Evolutionary conservation across 2,329 filamentous ascomycete genomes (phyloP).

Genomic region (Neofusicoccum ribis): DNA sequence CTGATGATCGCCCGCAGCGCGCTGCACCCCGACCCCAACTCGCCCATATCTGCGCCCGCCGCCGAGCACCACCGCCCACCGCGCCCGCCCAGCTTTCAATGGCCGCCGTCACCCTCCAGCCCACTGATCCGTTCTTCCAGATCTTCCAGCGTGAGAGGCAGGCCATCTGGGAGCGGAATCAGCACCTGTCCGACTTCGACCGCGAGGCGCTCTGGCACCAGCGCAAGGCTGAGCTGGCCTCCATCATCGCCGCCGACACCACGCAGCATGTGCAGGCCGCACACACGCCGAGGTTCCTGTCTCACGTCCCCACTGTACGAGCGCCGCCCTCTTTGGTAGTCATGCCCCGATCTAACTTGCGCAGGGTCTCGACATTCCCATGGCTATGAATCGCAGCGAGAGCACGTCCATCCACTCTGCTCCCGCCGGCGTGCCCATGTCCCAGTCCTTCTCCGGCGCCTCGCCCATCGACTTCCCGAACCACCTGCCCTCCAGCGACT

Average conservation of each 20-base stretch:
- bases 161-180: constrained; percentile 36
- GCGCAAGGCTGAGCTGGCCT: constrained; percentile 26
- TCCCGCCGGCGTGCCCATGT: constrained; percentile 31
- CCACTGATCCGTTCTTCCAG: constrained; percentile 24
- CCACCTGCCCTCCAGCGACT: constrained; percentile 13
- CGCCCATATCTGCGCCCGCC: background rate
- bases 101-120: constrained; percentile 14
- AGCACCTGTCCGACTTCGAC: constrained; percentile 36
- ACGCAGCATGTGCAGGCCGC: constrained; percentile 26
- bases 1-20: constrained; percentile 14
- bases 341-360: constrained; percentile 30
- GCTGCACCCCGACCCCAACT: background rate
- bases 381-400: constrained; percentile 32
- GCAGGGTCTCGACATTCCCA: constrained; percentile 27
- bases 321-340: constrained; percentile 29
- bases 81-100: constrained; percentile 5
- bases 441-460: constrained; percentile 25
- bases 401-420: constrained; percentile 31
- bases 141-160: constrained; percentile 39
- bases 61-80: background rate
- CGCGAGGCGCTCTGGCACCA: constrained; percentile 38
- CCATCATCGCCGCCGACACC: constrained; percentile 23
- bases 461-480: constrained; percentile 26
- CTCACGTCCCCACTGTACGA: constrained; percentile 35
- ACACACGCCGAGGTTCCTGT: constrained; percentile 38